Evolutionary conservation across 441 rosid genomes (phyloP).

Genomic region (Jatropha multifida): DNA sequence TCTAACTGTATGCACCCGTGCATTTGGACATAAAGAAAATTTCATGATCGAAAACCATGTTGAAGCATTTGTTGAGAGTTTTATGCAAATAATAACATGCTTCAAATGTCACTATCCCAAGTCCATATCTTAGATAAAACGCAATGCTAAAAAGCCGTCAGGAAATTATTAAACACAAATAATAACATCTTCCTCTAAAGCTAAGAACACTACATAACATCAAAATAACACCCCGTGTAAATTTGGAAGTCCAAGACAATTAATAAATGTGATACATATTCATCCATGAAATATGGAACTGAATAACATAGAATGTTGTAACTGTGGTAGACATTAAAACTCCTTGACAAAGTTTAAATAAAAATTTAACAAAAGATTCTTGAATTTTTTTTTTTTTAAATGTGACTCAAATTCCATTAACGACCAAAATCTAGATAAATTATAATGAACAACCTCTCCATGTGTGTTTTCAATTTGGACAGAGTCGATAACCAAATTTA

Average conservation of each 20-base stretch:
- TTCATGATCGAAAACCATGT: not conserved
- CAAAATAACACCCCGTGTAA: not conserved
- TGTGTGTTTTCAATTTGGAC: too few relatives aligned
- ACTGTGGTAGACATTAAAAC: too few relatives aligned
- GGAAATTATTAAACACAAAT: not conserved
- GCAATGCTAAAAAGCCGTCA: too few relatives aligned
- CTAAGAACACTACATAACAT: not conserved
- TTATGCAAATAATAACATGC: not conserved
- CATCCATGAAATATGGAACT: conserved; percentile 3
- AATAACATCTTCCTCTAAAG: not conserved
- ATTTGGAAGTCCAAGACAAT: not conserved
- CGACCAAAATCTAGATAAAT: too few relatives aligned
- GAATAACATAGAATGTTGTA: too few relatives aligned
- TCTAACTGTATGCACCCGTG: not conserved
- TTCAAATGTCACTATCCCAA: not conserved
- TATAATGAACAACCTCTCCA: too few relatives aligned
- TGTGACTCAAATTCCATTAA: too few relatives aligned
- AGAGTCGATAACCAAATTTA: too few relatives aligned
- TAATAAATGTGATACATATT: not conserved
- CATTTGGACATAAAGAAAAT: not conserved
- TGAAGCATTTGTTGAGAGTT: not conserved
- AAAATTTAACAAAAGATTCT: too few relatives aligned
- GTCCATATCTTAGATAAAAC: not conserved
- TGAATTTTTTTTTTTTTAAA: too few relatives aligned
- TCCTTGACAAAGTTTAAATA: too few relatives aligned